phyloP scores from a whole-genome alignment of 257 asterid genomes.

The Nicotiana knightiana region DNA sequence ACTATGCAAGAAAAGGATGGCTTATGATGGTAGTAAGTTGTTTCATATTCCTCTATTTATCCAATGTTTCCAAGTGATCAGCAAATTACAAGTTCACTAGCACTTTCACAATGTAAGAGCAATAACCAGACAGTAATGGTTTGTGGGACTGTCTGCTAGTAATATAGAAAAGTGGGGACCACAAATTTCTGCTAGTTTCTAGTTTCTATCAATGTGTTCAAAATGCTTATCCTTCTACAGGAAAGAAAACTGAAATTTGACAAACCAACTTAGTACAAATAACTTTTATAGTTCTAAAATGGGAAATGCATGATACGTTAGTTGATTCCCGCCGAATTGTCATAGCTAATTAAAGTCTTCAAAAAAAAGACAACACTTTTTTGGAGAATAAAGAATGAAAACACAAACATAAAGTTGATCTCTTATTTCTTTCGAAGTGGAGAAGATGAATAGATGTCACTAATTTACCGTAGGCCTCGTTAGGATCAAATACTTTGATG shows the following conservation, averaged over 20 bases:
- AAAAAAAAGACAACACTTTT: too few relatives aligned
- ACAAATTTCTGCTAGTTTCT: not conserved
- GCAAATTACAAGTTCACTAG: not conserved
- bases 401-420: not conserved
- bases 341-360: not conserved
- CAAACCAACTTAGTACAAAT: not conserved
- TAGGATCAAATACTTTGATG: slow-evolving; percentile 88
- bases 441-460: not conserved
- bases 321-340: not conserved
- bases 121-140: not conserved
- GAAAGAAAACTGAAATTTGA: not conserved
- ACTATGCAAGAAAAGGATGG: not conserved
- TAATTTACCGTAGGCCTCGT: slow-evolving; percentile 74
- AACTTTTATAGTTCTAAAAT: not conserved
- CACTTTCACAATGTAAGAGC: not conserved
- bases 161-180: not conserved
- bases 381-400: not conserved
- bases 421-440: not conserved
- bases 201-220: not conserved
- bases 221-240: not conserved
- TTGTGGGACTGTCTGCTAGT: not conserved
- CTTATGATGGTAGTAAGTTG: too few relatives aligned
- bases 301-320: not conserved
- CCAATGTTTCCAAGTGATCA: not conserved
- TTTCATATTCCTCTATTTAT: not conserved